Evolutionary conservation across 176 grass and related monocot species (phyloP), one percentile per base, ranked within the genome.

Genomic region (Sorghum bicolor): DNA sequence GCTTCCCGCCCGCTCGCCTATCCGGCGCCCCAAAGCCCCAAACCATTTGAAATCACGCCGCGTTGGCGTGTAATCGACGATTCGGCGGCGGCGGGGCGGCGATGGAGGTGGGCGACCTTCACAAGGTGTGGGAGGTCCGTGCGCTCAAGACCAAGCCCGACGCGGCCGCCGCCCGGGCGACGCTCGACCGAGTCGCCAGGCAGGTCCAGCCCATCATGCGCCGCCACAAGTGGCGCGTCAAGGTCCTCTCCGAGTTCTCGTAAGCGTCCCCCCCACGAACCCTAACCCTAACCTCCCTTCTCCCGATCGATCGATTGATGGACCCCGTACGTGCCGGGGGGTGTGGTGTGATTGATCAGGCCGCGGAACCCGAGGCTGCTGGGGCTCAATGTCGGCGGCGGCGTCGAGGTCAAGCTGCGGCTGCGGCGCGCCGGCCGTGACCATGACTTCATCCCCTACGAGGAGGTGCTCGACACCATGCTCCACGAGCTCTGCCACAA

Each of bases 201-300:
- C 93, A 99, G 86, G 96, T 99, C 69, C 91, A 99, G 83, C 93
- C 93, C 70, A 94, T 99, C 82, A 94, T 99, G 96, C 91, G 89
- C 80, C 93, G 91, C 82, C 96, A 84, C 91, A 94, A 99, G 77
- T 99, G 93, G 93, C 85, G 89, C 20, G 93, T 99, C 83, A 96
- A 96, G 87, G 76, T 89, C 57, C 93, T 99, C 80, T 87, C 91
- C 58, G 96, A 99, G 85, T 96, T 99, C 89, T 96, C 86, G 96
- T 98, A 86, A 85, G 79, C 28, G 41, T 1, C 16, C 17, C 16
- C 16, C 17, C 20, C 36, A 30, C 22, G 12, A 36, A 70, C 80
- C 76, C 70, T 74, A 86, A 83, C 84, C 88, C 80, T 83, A 52
- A 11, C 64, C 4, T 50, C 82, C 12, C 9, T 22, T 14, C 15